Percentiles rank a stretch among this genome's conserved stretches.
These are phyloP conservation scores for Aspergillus tamarii DNA, from an alignment of 2,329 filamentous ascomycete species.

Conservation along the genomic window DNA sequence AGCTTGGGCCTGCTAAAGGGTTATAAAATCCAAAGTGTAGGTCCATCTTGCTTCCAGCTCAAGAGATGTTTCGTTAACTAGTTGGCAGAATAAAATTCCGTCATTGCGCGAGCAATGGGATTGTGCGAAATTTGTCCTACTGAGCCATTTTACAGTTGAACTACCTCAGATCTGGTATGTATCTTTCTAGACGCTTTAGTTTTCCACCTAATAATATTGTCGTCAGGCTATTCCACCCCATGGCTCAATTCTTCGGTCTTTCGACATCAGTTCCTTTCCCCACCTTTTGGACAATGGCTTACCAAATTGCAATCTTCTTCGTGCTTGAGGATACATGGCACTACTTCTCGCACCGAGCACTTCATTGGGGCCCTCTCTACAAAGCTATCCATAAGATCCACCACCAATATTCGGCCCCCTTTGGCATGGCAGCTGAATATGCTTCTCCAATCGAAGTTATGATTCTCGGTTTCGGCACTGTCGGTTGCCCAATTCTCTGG, in stretches of 20 bases:
- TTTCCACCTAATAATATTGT: slow-evolving; percentile 13
- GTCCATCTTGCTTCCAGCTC: slow-evolving; percentile 31
- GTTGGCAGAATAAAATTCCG: slow-evolving; percentile 73
- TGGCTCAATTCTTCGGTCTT: slow-evolving; percentile 91
- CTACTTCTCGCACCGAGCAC: slow-evolving; percentile 90
- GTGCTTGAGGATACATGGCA: slow-evolving; percentile 97
- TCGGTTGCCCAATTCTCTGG: slow-evolving; percentile 82
- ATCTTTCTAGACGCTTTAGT: background rate
- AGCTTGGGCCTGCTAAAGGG: slow-evolving; percentile 82
- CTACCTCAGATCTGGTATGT: slow-evolving; percentile 89
- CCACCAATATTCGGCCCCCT: slow-evolving; percentile 97
- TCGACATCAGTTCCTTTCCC: slow-evolving; percentile 89
- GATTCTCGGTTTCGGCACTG: slow-evolving; percentile 85
- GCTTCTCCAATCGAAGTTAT: slow-evolving; percentile 97
- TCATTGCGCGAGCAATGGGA: slow-evolving; percentile 93
- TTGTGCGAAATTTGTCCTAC: slow-evolving; percentile 87
- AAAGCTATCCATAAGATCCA: slow-evolving; percentile 98
- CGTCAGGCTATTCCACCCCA: slow-evolving; percentile 84
- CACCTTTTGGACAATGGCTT: slow-evolving; percentile 78
- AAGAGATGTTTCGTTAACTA: slow-evolving; percentile 4
- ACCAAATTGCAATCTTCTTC: slow-evolving; percentile 93
- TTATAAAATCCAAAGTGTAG: slow-evolving; percentile 90
- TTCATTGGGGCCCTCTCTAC: slow-evolving; percentile 96
- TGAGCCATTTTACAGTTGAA: slow-evolving; percentile 97
- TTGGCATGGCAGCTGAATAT: slow-evolving; percentile 95